Conservation (phyloP, 768 basidiomycete species). For the Suillus cothurnatus region DNA sequence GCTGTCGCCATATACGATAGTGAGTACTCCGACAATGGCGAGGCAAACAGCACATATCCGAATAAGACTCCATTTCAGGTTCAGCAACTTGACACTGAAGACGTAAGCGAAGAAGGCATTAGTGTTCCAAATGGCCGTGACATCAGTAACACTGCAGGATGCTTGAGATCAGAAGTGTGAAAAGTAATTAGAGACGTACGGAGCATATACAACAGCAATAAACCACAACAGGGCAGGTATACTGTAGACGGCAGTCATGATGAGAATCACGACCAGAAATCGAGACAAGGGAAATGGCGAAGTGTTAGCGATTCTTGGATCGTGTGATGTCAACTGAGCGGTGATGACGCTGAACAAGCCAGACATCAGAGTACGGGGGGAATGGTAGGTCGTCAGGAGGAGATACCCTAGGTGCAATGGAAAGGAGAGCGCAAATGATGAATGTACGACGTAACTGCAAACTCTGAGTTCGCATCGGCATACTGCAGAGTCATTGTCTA, state of each 20-base stretch:
- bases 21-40: constrained; percentile 79
- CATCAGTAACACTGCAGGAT: constrained; percentile 67
- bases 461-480: constrained; percentile 10
- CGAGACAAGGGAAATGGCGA: constrained; percentile 30
- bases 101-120: constrained; percentile 92
- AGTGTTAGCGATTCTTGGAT: constrained; percentile 15
- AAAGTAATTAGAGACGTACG: constrained; percentile 50
- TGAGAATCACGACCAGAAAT: constrained; percentile 36
- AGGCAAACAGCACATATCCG: constrained; percentile 73
- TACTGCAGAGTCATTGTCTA: not conserved
- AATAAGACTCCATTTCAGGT: constrained; percentile 61
- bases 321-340: constrained; percentile 19
- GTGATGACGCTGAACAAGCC: constrained; percentile 55
- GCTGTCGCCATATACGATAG: constrained; percentile 81
- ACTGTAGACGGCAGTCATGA: constrained; percentile 49
- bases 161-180: constrained; percentile 12
- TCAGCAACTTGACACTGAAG: constrained; percentile 73
- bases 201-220: constrained; percentile 62
- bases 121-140: constrained; percentile 88
- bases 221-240: constrained; percentile 78
- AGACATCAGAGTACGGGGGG: constrained; percentile 49
- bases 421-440: constrained; percentile 74
- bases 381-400: constrained; percentile 46
- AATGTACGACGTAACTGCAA: constrained; percentile 84
- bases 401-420: constrained; percentile 82